Evolutionary conservation across 2,329 filamentous ascomycete genomes (phyloP).

Genomic region (Colletotrichum plurivorum): DNA sequence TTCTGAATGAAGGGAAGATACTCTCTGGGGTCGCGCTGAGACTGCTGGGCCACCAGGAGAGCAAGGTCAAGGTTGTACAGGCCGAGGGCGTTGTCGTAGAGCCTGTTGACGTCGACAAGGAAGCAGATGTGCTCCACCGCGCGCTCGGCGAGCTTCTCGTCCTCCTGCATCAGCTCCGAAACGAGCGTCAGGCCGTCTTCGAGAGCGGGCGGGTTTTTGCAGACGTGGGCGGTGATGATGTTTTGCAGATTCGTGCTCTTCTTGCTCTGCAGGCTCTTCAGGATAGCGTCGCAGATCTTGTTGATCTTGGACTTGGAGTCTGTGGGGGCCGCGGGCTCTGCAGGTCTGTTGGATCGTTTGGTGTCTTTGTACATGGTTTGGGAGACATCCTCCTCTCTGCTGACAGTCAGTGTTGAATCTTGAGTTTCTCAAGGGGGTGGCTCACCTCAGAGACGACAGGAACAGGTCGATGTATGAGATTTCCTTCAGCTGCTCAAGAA

Average conservation of each 20-base stretch:
- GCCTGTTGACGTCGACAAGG: constrained; percentile 89
- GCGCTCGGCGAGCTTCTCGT: constrained; percentile 82
- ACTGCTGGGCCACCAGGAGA: constrained; percentile 92
- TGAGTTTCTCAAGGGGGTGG: neutral
- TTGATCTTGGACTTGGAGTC: constrained; percentile 78
- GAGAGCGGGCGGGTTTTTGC: constrained; percentile 91
- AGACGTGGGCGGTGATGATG: constrained; percentile 93
- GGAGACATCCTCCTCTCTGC: constrained; percentile 89
- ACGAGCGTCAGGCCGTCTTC: constrained; percentile 88
- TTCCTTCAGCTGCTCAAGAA: constrained; percentile 88
- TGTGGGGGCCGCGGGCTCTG: constrained; percentile 35
- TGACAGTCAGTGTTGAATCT: constrained; percentile 44
- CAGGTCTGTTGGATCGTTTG: constrained; percentile 54
- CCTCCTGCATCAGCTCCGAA: constrained; percentile 78
- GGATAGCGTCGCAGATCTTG: constrained; percentile 86
- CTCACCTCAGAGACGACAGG: constrained; percentile 84
- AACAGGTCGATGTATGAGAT: constrained; percentile 91
- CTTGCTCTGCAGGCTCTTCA: constrained; percentile 74
- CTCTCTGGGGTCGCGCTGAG: constrained; percentile 94
- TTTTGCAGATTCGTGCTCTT: constrained; percentile 84
- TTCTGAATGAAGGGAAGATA: constrained; percentile 95
- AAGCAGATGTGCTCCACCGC: constrained; percentile 98
- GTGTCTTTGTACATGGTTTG: constrained; percentile 96
- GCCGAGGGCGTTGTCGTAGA: constrained; percentile 92
- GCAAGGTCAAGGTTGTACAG: constrained; percentile 93